Conservation (phyloP, 352 stramenopile genomes). For the Pythium pectinolyticum region DNA sequence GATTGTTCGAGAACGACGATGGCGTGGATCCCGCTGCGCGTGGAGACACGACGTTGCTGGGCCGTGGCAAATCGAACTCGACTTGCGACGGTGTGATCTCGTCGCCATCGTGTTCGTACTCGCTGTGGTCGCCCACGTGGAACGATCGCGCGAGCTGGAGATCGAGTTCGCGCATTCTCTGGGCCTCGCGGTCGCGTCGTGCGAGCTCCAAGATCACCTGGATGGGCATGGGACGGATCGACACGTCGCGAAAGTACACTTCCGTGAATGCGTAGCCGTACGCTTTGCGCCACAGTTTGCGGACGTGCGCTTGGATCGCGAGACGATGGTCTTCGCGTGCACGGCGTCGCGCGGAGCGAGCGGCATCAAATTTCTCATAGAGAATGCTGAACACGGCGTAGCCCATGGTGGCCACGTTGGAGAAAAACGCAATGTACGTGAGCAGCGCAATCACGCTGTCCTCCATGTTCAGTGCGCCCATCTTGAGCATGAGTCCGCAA, state of each 20-base stretch:
- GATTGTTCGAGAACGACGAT: background rate
- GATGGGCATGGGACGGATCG: slow-evolving; percentile 50
- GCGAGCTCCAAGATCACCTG: slow-evolving; percentile 62
- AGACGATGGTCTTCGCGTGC: slow-evolving; percentile 48
- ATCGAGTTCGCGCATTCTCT: slow-evolving; percentile 31
- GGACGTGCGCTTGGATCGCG: slow-evolving; percentile 42
- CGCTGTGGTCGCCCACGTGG: background rate
- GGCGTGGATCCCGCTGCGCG: background rate
- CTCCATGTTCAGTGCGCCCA: slow-evolving; percentile 51
- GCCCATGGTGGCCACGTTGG: slow-evolving; percentile 50
- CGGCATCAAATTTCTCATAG: slow-evolving; percentile 51
- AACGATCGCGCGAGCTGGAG: slow-evolving; percentile 46
- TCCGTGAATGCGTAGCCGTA: slow-evolving; percentile 59
- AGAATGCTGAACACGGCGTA: slow-evolving; percentile 59
- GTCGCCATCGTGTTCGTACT: slow-evolving; percentile 3
- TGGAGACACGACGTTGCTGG: background rate
- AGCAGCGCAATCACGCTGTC: slow-evolving; percentile 46
- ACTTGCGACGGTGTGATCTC: slow-evolving; percentile 12
- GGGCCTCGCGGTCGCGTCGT: slow-evolving; percentile 42
- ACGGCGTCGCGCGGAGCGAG: slow-evolving; percentile 29
- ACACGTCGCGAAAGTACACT: slow-evolving; percentile 48
- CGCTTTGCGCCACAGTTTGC: slow-evolving; percentile 59
- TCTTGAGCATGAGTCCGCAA: slow-evolving; percentile 69
- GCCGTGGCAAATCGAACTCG: slow-evolving; percentile 17
- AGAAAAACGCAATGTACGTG: slow-evolving; percentile 49